These are phyloP conservation scores for Sporothrix mexicana DNA, from an alignment of 2,329 filamentous ascomycete genomes.

Conservation along the genomic window DNA sequence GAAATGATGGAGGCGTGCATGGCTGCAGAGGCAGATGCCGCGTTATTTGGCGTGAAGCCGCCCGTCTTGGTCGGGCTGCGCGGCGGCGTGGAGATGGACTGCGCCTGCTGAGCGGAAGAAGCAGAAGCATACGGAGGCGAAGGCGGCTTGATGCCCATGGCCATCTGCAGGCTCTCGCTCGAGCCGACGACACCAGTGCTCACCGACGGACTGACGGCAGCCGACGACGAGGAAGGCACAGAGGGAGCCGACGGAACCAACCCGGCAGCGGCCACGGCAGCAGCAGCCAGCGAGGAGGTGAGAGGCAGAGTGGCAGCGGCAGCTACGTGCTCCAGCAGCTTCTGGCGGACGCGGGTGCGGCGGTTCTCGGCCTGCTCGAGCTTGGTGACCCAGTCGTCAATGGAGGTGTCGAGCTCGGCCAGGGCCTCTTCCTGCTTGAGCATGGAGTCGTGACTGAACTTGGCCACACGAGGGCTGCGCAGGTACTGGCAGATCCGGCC, in stretches of 20 bases:
- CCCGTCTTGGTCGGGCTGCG: constrained; percentile 60
- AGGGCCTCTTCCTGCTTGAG: constrained; percentile 81
- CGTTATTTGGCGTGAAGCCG: constrained; percentile 37
- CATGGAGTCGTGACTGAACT: constrained; percentile 75
- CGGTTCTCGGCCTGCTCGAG: constrained; percentile 82
- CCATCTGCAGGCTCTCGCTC: constrained; percentile 52
- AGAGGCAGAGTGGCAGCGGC: constrained; percentile 64
- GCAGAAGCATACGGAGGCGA: constrained; percentile 36
- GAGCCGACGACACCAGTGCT: constrained; percentile 42
- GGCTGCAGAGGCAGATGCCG: not conserved
- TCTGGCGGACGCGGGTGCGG: constrained; percentile 75
- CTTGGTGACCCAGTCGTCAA: constrained; percentile 81
- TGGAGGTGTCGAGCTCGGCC: constrained; percentile 75
- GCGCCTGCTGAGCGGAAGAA: not conserved
- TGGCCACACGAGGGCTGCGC: constrained; percentile 70
- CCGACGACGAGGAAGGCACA: constrained; percentile 2
- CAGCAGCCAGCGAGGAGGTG: constrained; percentile 34
- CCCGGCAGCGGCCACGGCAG: constrained; percentile 17
- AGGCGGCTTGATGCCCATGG: constrained; percentile 48
- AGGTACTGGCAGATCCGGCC: constrained; percentile 78
- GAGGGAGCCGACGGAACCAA: constrained; percentile 43
- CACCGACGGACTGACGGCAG: constrained; percentile 15
- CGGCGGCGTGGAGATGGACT: constrained; percentile 62
- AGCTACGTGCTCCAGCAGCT: constrained; percentile 80
- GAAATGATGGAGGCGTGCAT: constrained; percentile 34